Percentiles rank a stretch among this genome's conserved stretches.
phyloP scores from a whole-genome alignment of 257 asterid species.

The Solanum dulcamara region DNA sequence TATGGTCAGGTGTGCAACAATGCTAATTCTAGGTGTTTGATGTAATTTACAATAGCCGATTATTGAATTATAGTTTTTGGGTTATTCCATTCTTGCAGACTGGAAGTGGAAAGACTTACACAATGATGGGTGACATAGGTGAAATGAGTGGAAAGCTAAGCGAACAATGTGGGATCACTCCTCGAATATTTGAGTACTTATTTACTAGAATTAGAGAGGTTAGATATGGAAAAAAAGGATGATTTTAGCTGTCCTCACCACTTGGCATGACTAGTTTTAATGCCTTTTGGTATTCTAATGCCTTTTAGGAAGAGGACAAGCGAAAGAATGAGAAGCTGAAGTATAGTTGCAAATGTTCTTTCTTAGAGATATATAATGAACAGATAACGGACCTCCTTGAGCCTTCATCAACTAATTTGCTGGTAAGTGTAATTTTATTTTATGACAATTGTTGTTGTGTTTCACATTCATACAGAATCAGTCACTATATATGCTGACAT shows the following conservation, averaged over 20 bases:
- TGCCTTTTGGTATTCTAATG: slow-evolving; percentile 4
- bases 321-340: slow-evolving; percentile 50
- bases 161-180: slow-evolving; percentile 70
- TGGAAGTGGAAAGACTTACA: slow-evolving; percentile 85
- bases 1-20: slow-evolving; percentile 57
- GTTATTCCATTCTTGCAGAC: slow-evolving; percentile 33
- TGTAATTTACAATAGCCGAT: neutral
- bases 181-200: slow-evolving; percentile 65
- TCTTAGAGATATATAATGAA: slow-evolving; percentile 83
- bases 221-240: neutral
- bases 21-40: neutral
- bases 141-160: slow-evolving; percentile 40
- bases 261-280: neutral
- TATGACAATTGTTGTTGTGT: neutral
- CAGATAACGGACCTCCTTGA: slow-evolving; percentile 91
- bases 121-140: slow-evolving; percentile 82
- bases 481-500: neutral
- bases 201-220: slow-evolving; percentile 73
- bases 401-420: slow-evolving; percentile 72
- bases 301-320: slow-evolving; percentile 61
- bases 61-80: neutral
- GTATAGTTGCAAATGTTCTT: slow-evolving; percentile 85
- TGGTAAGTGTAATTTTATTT: slow-evolving; percentile 27
- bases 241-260: neutral
- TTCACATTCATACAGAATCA: neutral